phyloP scores from a whole-genome alignment of 2,329 filamentous ascomycete species.

The Chaetomiaceae sp. region DNA sequence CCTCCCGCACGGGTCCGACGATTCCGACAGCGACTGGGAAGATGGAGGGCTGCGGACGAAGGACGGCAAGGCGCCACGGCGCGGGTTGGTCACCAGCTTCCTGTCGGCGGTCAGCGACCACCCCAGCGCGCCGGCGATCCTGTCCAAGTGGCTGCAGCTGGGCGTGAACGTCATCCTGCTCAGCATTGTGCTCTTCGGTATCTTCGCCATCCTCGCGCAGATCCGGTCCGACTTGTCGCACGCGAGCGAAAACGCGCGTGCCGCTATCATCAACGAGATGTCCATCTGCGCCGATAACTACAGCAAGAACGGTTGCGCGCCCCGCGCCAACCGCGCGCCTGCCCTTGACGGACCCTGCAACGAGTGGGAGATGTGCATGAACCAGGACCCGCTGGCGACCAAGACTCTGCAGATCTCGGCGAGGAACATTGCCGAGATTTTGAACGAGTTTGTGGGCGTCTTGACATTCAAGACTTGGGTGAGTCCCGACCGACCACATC shows the following conservation, averaged over 20 bases:
- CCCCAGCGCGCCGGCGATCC: slow-evolving; percentile 52
- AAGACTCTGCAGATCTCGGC: slow-evolving; percentile 76
- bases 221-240: slow-evolving; percentile 70
- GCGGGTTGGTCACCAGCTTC: slow-evolving; percentile 37
- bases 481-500: slow-evolving; percentile 23
- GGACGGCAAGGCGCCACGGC: slow-evolving; percentile 6
- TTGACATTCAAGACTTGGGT: slow-evolving; percentile 75
- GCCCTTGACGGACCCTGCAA: slow-evolving; percentile 68
- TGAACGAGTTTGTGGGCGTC: slow-evolving; percentile 87
- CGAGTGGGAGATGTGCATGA: slow-evolving; percentile 84
- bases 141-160: slow-evolving; percentile 54
- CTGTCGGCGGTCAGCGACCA: slow-evolving; percentile 50
- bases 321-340: slow-evolving; percentile 56
- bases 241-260: slow-evolving; percentile 62
- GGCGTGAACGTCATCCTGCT: slow-evolving; percentile 60
- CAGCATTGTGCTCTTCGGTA: slow-evolving; percentile 49
- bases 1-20: slow-evolving; percentile 41
- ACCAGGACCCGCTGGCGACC: slow-evolving; percentile 69
- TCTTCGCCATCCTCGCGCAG: slow-evolving; percentile 63
- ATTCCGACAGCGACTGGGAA: slow-evolving; percentile 42
- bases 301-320: slow-evolving; percentile 66
- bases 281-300: slow-evolving; percentile 68
- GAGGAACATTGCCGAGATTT: slow-evolving; percentile 82
- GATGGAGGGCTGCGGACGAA: slow-evolving; percentile 23
- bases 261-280: slow-evolving; percentile 66